Percentiles rank a stretch among this genome's conserved stretches.
Conservation (phyloP, 2,329 filamentous ascomycete species). For the Helotiales sp. region DNA sequence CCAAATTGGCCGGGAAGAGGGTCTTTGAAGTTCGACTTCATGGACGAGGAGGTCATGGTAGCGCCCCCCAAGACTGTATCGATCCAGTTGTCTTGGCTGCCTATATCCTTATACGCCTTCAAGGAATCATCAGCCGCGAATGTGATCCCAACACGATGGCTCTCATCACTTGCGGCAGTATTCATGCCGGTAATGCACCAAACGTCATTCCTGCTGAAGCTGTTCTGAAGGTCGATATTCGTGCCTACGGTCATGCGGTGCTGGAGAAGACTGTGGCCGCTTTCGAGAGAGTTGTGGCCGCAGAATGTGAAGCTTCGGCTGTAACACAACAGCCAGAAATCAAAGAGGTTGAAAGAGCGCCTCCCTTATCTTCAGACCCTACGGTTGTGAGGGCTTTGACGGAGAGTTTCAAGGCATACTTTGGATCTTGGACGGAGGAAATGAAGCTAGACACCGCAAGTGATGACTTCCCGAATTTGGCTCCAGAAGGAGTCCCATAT, state of each 20-base stretch:
- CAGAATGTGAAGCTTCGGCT: conserved; percentile 44
- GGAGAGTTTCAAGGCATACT: conserved; percentile 19
- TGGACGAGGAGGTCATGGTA: conserved; percentile 47
- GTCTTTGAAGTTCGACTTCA: conserved; percentile 38
- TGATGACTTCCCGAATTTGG: conserved; percentile 46
- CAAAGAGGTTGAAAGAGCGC: conserved; percentile 10
- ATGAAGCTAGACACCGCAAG: conserved; percentile 14
- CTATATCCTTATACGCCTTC: conserved; percentile 42
- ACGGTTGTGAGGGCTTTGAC: conserved; percentile 14
- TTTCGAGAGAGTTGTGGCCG: conserved; percentile 47
- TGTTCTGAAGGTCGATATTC: conserved; percentile 42
- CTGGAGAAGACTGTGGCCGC: conserved; percentile 38
- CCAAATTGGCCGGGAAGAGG: conserved; percentile 38
- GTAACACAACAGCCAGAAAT: conserved; percentile 38
- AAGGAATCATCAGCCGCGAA: conserved; percentile 42
- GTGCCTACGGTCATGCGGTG: conserved; percentile 36
- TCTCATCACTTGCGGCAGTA: conserved; percentile 45
- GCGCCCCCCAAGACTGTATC: conserved; percentile 42
- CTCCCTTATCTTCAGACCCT: conserved; percentile 30
- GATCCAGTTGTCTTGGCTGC: conserved; percentile 49
- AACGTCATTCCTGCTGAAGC: conserved; percentile 47
- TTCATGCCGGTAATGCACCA: conserved; percentile 43
- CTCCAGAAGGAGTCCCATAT: conserved; percentile 37
- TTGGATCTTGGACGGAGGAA: conserved; percentile 22
- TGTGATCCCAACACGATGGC: conserved; percentile 41